Evolutionary conservation across 345 rosid genomes (phyloP), one percentile per base, ranked within the genome.

Genomic region (Corchorus capsularis): DNA sequence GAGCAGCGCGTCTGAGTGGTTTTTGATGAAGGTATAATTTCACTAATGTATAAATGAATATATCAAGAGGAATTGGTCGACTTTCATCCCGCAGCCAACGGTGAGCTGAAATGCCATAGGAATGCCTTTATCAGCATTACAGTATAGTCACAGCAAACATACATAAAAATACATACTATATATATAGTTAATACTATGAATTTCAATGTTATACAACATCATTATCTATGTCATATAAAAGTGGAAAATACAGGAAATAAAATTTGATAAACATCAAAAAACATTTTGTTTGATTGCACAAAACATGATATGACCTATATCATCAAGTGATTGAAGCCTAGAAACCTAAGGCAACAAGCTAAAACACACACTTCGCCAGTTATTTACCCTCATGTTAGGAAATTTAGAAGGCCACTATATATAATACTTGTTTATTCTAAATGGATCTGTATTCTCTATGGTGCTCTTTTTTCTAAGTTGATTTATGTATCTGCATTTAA

Each of bases 1-100:
- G 82, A 55, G 94, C 97, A 39, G 90, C 90, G 46, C 88, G 89
- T 81, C 87, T 85, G 64, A 90, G 85, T 78, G 97, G 93, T 64
- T 93, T 83, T 2, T 91, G 92, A 73, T 83, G 97, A 41, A 90
- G 78, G 72, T 92, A 90, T 37, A 84, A 79, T 79, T 89, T 92
- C 34, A 92, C 93, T 79, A 88, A 83, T 87, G 89, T 92, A 76
- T 75, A 92, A 49, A 92, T 80, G 85, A 92, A 27, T 77, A 90
- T 82, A 80, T 92, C 97, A 70, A 92, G 75, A 69, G 94, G 92
- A 32, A 86, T 76, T 20, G 83, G 81, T 37, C 81, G 82, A 70
- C 59, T 85, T 67, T 85, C 92, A 81, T 86, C 84, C 5, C 80
- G 82, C 84, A 92, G 79, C 97, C 97, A 92, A 8, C 93, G 92